Conservation (phyloP, 2,329 filamentous ascomycete species). For the Scedosporium dehoogii region DNA sequence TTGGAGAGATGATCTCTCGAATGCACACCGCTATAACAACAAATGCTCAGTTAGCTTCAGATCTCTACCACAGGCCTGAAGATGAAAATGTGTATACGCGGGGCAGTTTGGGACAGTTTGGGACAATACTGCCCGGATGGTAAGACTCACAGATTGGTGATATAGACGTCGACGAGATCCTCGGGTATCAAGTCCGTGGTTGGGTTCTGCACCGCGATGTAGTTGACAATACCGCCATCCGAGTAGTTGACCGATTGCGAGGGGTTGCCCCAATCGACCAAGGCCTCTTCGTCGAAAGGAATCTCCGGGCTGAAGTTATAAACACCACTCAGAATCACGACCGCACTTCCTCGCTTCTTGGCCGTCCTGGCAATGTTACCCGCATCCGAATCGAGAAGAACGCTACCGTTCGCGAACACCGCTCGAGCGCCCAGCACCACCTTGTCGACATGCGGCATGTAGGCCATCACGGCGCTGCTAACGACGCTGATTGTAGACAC, state of each 20-base stretch:
- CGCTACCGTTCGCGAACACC: constrained; percentile 78
- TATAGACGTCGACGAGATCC: constrained; percentile 68
- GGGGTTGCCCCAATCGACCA: constrained; percentile 81
- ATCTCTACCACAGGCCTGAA: background rate
- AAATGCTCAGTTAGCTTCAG: background rate
- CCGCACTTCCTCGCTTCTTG: constrained; percentile 69
- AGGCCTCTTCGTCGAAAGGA: constrained; percentile 68
- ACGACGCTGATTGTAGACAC: constrained; percentile 77
- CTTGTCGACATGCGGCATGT: constrained; percentile 94
- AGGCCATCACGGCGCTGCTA: constrained; percentile 77
- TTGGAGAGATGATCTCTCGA: constrained; percentile 63
- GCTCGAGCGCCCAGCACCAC: constrained; percentile 83
- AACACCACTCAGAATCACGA: constrained; percentile 81
- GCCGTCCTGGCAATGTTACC: constrained; percentile 77
- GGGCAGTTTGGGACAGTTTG: background rate
- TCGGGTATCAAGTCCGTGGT: constrained; percentile 75
- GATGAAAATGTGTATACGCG: background rate
- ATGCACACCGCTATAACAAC: constrained; percentile 45
- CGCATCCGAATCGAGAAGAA: constrained; percentile 77
- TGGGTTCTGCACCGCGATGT: constrained; percentile 68
- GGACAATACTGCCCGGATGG: too few species aligned
- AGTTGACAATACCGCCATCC: constrained; percentile 69
- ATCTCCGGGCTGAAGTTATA: constrained; percentile 92
- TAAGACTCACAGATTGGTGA: constrained; percentile 59
- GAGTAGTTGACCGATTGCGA: constrained; percentile 67